A percentile compares a stretch with the other conserved stretches of the same genome.
These are phyloP conservation scores for Vachellia pachyceras DNA, from an alignment of 306 rosid genomes.

Conservation along the genomic window DNA sequence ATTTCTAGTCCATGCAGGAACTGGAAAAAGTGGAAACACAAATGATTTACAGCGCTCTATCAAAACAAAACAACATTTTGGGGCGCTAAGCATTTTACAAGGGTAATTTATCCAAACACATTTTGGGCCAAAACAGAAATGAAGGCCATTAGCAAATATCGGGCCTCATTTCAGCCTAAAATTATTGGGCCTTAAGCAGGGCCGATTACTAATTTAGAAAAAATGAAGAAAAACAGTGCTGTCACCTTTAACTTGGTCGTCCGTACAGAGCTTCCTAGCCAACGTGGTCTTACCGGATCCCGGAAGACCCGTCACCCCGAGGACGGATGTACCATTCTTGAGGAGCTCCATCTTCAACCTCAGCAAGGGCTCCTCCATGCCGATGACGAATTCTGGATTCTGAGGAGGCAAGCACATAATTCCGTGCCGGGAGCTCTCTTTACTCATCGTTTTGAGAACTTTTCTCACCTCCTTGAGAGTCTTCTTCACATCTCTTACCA, in stretches of 20 bases:
- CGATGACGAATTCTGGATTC: conserved; percentile 37
- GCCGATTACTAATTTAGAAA: neutral
- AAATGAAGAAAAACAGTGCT: neutral
- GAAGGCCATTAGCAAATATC: neutral
- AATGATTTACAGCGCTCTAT: neutral
- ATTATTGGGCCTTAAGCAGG: no score
- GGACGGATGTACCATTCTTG: conserved; percentile 24
- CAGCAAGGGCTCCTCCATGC: conserved; percentile 41
- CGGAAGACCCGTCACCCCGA: conserved; percentile 52
- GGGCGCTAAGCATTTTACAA: neutral
- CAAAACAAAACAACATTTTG: no score
- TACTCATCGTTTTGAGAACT: conserved; percentile 8
- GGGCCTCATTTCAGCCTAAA: neutral
- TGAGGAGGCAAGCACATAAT: conserved; percentile 33
- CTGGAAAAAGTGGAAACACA: neutral
- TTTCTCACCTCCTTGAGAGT: conserved; percentile 28
- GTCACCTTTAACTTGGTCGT: conserved; percentile 50
- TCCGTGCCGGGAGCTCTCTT: neutral
- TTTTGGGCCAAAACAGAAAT: neutral
- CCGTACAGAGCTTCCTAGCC: conserved; percentile 51
- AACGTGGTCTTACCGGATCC: conserved; percentile 68
- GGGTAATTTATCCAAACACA: neutral
- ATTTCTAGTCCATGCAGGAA: neutral
- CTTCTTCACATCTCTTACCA: conserved; percentile 22
- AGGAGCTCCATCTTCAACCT: conserved; percentile 50